Evolutionary conservation across 768 basidiomycete species (phyloP).

Genomic region (Piloderma croceum): DNA sequence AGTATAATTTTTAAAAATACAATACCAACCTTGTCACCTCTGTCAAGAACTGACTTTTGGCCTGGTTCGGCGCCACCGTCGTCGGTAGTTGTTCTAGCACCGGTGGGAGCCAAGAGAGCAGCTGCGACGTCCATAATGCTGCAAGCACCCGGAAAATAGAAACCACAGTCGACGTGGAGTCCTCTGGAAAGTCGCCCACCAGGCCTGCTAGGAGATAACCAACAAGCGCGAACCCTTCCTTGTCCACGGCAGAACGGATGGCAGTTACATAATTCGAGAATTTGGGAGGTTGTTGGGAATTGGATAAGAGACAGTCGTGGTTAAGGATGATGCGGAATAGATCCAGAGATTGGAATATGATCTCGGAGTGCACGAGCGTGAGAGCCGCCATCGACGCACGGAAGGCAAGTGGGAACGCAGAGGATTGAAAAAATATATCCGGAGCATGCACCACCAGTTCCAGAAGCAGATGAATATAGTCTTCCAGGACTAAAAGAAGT

Average conservation of each 20-base stretch:
- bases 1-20: conserved; percentile 2
- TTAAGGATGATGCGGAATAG: conserved; percentile 69
- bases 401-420: conserved; percentile 74
- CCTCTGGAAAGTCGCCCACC: conserved; percentile 85
- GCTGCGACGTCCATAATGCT: conserved; percentile 58
- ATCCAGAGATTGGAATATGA: conserved; percentile 78
- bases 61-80: conserved; percentile 51
- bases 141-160: conserved; percentile 71
- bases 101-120: conserved; percentile 67
- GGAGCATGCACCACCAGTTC: conserved; percentile 65
- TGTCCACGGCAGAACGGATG: conserved; percentile 56
- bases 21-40: conserved; percentile 63
- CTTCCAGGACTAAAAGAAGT: conserved; percentile 77
- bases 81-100: conserved; percentile 68
- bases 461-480: conserved; percentile 79
- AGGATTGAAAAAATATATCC: conserved; percentile 72
- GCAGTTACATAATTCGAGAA: conserved; percentile 55
- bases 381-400: conserved; percentile 71
- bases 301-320: conserved; percentile 61
- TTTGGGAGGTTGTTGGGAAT: conserved; percentile 41
- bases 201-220: conserved; percentile 70
- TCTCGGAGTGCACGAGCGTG: conserved; percentile 76
- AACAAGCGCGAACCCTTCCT: conserved; percentile 69
- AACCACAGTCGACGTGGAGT: conserved; percentile 65
- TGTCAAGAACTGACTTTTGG: conserved; percentile 65